phyloP scores from a whole-genome alignment of 257 asterid species.

The Marsdenia floribunda region DNA sequence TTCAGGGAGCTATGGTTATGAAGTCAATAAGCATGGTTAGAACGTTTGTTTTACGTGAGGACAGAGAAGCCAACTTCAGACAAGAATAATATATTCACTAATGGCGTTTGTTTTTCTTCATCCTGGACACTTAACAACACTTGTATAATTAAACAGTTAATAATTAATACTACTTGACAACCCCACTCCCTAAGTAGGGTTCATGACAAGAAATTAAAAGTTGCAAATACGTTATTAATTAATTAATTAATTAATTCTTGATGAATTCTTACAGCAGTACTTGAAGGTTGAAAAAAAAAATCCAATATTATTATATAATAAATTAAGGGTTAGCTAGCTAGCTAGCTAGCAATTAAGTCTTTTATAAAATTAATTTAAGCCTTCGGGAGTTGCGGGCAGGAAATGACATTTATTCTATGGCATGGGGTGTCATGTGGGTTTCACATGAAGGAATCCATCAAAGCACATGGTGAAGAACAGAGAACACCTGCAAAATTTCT shows the following conservation, averaged over 20 bases:
- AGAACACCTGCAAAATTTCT: slow-evolving; percentile 33
- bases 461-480: slow-evolving; percentile 32
- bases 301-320: no score
- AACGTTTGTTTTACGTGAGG: slow-evolving; percentile 18
- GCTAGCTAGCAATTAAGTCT: no score
- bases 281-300: no score
- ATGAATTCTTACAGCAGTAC: no score
- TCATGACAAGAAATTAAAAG: neutral
- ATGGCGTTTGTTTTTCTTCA: slow-evolving; percentile 4
- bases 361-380: no score
- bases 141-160: slow-evolving; percentile 7
- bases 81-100: slow-evolving; percentile 14
- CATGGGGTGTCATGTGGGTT: slow-evolving; percentile 42
- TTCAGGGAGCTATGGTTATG: neutral
- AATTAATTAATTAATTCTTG: no score
- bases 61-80: slow-evolving; percentile 21
- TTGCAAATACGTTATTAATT: no score
- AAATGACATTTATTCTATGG: slow-evolving; percentile 23
- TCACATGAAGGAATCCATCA: slow-evolving; percentile 30
- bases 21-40: slow-evolving; percentile 18
- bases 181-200: neutral
- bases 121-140: slow-evolving; percentile 1
- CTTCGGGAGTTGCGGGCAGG: slow-evolving; percentile 9
- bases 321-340: no score
- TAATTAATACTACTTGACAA: slow-evolving; percentile 4